Conservation (phyloP, 2,329 filamentous ascomycete species). For the Pyricularia grisea region DNA sequence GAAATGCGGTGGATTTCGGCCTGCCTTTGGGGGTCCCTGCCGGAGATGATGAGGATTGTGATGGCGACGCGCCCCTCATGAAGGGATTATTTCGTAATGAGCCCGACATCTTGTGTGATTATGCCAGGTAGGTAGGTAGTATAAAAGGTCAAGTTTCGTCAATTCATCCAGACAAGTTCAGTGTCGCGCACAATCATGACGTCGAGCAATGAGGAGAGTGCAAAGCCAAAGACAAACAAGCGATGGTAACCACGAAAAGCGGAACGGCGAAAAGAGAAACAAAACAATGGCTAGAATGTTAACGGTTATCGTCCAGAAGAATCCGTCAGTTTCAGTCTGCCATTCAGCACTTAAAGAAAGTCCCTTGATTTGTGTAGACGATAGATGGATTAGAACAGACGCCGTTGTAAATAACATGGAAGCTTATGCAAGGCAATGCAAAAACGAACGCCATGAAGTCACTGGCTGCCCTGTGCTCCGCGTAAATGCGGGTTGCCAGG, state of each 20-base stretch:
- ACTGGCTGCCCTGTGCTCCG: neutral
- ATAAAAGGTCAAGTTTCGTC: neutral
- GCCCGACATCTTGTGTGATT: conserved; percentile 3
- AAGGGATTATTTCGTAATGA: conserved; percentile 71
- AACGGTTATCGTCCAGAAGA: neutral
- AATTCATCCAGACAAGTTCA: neutral
- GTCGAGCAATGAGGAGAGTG: neutral
- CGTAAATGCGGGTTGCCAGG: conserved; percentile 5
- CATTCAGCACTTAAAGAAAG: neutral
- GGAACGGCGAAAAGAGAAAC: neutral
- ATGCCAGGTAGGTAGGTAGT: neutral
- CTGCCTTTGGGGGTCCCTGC: conserved; percentile 33
- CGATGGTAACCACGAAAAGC: neutral
- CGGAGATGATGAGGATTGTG: conserved; percentile 40
- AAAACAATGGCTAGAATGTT: neutral
- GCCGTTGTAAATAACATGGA: neutral
- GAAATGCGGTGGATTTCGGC: conserved; percentile 67
- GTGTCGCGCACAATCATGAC: neutral
- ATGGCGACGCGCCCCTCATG: conserved; percentile 57
- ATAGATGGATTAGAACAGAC: neutral
- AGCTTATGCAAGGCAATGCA: neutral
- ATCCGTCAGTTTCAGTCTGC: neutral
- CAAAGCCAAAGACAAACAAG: neutral
- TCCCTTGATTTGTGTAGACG: neutral
- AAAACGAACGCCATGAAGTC: conserved; percentile 2